Evolutionary conservation across 345 rosid genomes (phyloP).

Genomic region (Moricandia moricandioides): DNA sequence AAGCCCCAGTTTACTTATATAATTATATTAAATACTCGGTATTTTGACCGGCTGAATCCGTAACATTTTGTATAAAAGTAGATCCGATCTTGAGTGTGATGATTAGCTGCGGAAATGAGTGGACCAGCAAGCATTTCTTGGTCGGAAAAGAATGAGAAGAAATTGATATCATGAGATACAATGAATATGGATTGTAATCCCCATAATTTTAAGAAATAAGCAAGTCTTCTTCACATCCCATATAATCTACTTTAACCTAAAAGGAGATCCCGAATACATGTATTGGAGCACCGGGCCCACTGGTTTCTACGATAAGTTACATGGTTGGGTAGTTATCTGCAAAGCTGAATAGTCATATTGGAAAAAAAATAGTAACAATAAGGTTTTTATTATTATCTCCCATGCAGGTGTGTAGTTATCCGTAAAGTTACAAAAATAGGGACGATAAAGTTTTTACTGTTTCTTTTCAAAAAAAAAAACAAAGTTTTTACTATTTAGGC

Average conservation of each 20-base stretch:
- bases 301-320: constrained; percentile 6
- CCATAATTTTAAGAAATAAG: constrained; percentile 9
- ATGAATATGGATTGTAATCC: not conserved
- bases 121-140: not conserved
- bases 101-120: not conserved
- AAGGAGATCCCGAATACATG: constrained; percentile 29
- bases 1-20: not conserved
- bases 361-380: not conserved
- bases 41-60: not conserved
- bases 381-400: not conserved
- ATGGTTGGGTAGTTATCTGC: not conserved
- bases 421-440: not conserved
- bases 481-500: not conserved
- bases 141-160: not conserved
- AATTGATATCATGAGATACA: not conserved
- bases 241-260: constrained; percentile 1
- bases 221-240: constrained; percentile 20
- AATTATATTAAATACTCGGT: not conserved
- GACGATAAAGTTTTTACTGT: not conserved
- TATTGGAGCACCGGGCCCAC: constrained; percentile 20
- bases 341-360: constrained; percentile 1
- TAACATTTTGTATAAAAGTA: not conserved
- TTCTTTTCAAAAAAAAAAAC: too few relatives aligned
- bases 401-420: constrained; percentile 3
- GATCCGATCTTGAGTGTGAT: not conserved